These are phyloP conservation scores for Cutaneotrichosporon mucoides DNA, from an alignment of 1,284 basidiomycete species.

Conservation along the genomic window DNA sequence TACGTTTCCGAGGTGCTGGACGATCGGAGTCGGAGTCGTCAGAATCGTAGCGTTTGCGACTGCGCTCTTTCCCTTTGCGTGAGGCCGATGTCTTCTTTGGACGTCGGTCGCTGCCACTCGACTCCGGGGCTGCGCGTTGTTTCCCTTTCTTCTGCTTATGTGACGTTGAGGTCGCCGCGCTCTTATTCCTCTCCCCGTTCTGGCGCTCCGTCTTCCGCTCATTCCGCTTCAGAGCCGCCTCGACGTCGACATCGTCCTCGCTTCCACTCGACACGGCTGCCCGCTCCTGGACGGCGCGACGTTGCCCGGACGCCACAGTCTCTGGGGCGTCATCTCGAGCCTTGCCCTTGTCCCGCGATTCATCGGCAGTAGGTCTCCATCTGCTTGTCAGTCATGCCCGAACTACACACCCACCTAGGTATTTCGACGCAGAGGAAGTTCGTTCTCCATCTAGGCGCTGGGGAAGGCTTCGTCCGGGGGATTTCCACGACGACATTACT, in stretches of 20 bases:
- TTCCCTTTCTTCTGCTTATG: background rate
- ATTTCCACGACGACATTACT: too few species aligned
- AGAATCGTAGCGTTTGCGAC: too few species aligned
- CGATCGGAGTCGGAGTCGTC: background rate
- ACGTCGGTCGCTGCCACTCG: too few species aligned
- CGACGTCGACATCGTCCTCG: background rate
- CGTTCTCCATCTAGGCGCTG: background rate
- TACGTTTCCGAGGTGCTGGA: background rate
- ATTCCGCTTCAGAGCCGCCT: background rate
- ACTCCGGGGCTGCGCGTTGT: too few species aligned
- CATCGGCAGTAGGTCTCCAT: too few species aligned
- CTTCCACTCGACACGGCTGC: background rate
- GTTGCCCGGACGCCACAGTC: background rate
- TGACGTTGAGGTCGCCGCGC: too few species aligned
- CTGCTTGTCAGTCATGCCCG: background rate
- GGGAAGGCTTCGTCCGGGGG: too few species aligned
- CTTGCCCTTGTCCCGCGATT: too few species aligned
- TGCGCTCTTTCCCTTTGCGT: background rate
- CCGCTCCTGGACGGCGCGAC: background rate
- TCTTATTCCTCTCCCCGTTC: too few species aligned
- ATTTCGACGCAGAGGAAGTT: background rate
- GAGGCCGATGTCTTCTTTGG: too few species aligned
- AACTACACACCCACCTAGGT: background rate
- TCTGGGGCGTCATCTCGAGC: background rate
- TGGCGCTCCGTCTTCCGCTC: background rate